Percentiles rank a stretch among this genome's conserved stretches.
These are phyloP conservation scores for Ichthyophthirius multifiliis DNA, from an alignment of 169 alveolate species.

Conservation along the genomic window DNA sequence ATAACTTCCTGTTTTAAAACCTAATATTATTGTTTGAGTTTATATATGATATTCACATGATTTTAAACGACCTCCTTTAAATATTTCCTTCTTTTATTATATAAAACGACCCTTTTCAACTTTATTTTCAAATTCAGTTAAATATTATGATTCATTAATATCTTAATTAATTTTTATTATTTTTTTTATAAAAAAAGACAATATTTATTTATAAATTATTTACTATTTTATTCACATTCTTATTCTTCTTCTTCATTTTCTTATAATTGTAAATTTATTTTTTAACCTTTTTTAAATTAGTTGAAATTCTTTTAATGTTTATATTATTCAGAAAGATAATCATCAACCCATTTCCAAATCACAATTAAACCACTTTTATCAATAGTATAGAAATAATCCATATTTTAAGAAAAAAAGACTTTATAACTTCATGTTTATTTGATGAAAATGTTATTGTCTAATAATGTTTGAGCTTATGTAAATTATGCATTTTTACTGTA, in stretches of 20 bases:
- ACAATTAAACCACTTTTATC: constrained; percentile 69
- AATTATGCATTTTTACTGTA: constrained; percentile 66
- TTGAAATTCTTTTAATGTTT: constrained; percentile 53
- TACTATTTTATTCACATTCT: constrained; percentile 25
- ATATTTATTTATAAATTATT: constrained; percentile 4
- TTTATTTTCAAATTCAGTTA: constrained; percentile 61
- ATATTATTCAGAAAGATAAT: constrained; percentile 63
- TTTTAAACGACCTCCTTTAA: constrained; percentile 40
- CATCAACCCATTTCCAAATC: constrained; percentile 82
- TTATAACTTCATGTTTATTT: constrained; percentile 68
- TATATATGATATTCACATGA: constrained; percentile 45
- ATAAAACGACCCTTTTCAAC: constrained; percentile 64
- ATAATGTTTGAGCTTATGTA: constrained; percentile 68
- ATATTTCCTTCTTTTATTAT: constrained; percentile 69
- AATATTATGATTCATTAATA: constrained; percentile 43
- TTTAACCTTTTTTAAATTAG: constrained; percentile 49
- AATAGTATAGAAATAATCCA: constrained; percentile 57
- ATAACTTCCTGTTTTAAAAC: constrained; percentile 74
- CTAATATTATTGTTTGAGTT: constrained; percentile 56
- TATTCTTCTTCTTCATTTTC: constrained; percentile 34
- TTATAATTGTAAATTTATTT: constrained; percentile 32
- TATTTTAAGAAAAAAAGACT: constrained; percentile 64
- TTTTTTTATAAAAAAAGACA: background rate
- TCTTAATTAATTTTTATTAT: background rate
- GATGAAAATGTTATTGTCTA: constrained; percentile 78